Evolutionary conservation across 768 basidiomycete species (phyloP).

Genomic region (Russula lepida): DNA sequence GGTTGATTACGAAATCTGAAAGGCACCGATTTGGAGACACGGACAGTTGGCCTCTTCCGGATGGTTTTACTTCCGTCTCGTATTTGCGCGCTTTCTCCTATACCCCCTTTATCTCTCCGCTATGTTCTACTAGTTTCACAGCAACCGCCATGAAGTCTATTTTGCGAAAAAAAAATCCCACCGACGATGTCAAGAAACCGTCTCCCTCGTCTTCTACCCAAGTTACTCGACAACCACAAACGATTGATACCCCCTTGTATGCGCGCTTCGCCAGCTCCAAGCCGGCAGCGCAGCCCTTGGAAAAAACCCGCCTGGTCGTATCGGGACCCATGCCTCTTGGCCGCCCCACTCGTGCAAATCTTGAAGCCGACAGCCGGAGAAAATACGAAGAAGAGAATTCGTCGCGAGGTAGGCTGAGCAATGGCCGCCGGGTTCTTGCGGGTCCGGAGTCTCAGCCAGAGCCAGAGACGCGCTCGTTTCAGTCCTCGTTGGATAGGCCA

Average conservation of each 20-base stretch:
- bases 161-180: conserved; percentile 12
- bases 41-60: not conserved
- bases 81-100: conserved; percentile 6
- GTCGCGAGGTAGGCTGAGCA: not conserved
- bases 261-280: conserved; percentile 24
- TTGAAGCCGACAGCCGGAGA: conserved; percentile 1
- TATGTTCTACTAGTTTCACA: conserved; percentile 8
- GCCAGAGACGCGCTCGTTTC: not conserved
- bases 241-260: conserved; percentile 23
- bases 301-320: conserved; percentile 17
- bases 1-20: not conserved
- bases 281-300: conserved; percentile 7
- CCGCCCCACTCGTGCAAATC: not conserved
- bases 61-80: not conserved
- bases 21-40: not conserved
- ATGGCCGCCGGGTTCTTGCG: not conserved
- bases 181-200: conserved; percentile 3
- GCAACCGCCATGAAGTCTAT: conserved; percentile 16
- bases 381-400: not conserved
- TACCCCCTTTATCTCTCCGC: not conserved
- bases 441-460: not conserved
- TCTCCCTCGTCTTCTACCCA: conserved; percentile 1
- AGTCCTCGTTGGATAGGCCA: not conserved
- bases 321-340: conserved; percentile 26
- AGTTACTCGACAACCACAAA: not conserved